Evolutionary conservation across 257 asterid genomes (phyloP).

Genomic region (Rubia yunnanensis): DNA sequence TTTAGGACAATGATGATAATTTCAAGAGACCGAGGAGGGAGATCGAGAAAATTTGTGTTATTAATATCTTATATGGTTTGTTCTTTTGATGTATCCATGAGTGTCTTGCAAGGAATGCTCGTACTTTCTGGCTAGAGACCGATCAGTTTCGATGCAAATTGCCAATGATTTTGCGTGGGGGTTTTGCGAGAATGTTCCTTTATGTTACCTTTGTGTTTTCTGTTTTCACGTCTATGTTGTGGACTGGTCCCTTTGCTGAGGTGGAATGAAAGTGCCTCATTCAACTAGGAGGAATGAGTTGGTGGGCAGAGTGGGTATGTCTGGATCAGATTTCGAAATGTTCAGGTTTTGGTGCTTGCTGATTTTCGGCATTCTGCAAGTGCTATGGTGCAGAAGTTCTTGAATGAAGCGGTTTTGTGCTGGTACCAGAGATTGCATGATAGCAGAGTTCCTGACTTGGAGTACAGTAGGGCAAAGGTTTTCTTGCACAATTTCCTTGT

Average conservation of each 20-base stretch:
- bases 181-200: conserved; percentile 62
- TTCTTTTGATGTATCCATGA: too few relatives aligned
- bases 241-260: conserved; percentile 66
- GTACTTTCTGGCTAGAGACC: conserved; percentile 91
- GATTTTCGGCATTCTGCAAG: conserved; percentile 49
- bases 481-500: conserved; percentile 78
- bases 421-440: conserved; percentile 93
- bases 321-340: conserved; percentile 32
- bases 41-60: too few relatives aligned
- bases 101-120: conserved; percentile 55
- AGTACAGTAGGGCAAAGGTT: conserved; percentile 85
- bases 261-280: conserved; percentile 14
- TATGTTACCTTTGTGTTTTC: conserved; percentile 41
- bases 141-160: conserved; percentile 76
- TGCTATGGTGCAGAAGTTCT: conserved; percentile 59
- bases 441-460: conserved; percentile 80
- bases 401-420: conserved; percentile 85
- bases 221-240: conserved; percentile 68
- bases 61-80: too few relatives aligned
- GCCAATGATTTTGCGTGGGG: conserved; percentile 77
- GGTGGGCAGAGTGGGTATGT: conserved; percentile 53
- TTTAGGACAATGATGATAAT: too few relatives aligned
- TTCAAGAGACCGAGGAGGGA: too few relatives aligned
- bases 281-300: conserved; percentile 22
- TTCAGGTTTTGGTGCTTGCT: conserved; percentile 57